Conservation (phyloP, 345 rosid genomes). For the Brassica juncea region DNA sequence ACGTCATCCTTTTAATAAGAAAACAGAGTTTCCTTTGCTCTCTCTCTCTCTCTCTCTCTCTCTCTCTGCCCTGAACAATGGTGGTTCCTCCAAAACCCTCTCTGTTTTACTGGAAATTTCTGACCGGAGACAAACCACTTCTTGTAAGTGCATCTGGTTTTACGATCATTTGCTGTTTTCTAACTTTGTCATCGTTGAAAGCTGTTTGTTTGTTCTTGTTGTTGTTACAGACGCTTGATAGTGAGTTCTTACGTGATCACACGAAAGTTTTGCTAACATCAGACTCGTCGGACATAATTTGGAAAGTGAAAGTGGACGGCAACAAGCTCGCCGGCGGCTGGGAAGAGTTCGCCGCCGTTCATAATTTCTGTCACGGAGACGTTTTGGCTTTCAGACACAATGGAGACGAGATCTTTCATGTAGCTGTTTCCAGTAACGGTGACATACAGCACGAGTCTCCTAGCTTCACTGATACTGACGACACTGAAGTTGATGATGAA, state of each 20-base stretch:
- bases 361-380: conserved; percentile 15
- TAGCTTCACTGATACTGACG: neutral
- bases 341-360: conserved; percentile 27
- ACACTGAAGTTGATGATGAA: neutral
- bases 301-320: conserved; percentile 29
- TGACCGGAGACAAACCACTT: conserved; percentile 20
- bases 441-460: neutral
- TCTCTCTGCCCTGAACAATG: conserved; percentile 26
- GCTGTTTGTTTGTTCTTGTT: neutral
- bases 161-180: neutral
- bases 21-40: neutral
- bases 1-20: neutral
- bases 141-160: conserved; percentile 18
- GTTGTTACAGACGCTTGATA: conserved; percentile 19
- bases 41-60: neutral
- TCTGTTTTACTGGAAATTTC: neutral
- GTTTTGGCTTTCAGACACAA: conserved; percentile 24
- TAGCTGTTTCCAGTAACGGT: neutral
- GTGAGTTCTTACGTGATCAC: conserved; percentile 12
- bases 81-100: conserved; percentile 8
- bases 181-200: neutral
- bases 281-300: neutral
- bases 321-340: conserved; percentile 25
- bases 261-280: conserved; percentile 28
- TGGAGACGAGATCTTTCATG: conserved; percentile 29